Evolutionary conservation across 192 early-diverging fungal species (phyloP), one percentile per base, ranked within the genome.

Genomic region (Umbelopsis vinacea): DNA sequence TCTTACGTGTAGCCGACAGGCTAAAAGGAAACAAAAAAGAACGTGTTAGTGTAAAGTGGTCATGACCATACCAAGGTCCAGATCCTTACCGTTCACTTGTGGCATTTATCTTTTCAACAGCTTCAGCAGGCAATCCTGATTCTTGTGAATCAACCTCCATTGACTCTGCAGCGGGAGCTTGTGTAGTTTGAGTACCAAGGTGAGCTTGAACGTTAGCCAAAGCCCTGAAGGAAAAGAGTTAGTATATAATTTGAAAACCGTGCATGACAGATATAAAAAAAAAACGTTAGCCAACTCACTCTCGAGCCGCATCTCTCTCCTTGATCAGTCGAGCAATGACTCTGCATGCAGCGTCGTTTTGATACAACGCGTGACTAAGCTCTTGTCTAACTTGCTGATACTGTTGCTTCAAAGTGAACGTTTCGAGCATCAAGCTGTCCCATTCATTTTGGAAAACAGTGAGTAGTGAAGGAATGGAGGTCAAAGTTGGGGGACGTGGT

Each of bases 341-440:
- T 67, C 97, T 79, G 69, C 95, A 93, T 2, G 96, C 94, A 24
- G 97, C 97, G 80, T 99, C 97, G 73, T 96, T 92, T 80, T 97
- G 94, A 79, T 97, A 99, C 53, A 99, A 82, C 1, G 96, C 95
- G 79, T 94, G 93, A 40, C 92, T 91, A 46, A 99, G 87, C 79
- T 99, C 96, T 81, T 95, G 94, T 46, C 94, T 89, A 29, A 94
- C 89, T 69, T 93, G 89, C 76, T 93, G 89, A 80, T 97, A 93
- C 79, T 98, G 93, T 80, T 94, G 91, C 79, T 95, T 95, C 68
- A 99, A 86, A 43, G 89, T 89, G 77, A 92, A 94, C 3, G 96
- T 93, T 84, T 99, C 97, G 26, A 99, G 85, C 85, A 98, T 95
- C 17, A 94, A 81, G n/a, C 93, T 85, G 73, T 99, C 97, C 93